Conservation (phyloP, 768 basidiomycete species). For the Sarcodon sp. region DNA sequence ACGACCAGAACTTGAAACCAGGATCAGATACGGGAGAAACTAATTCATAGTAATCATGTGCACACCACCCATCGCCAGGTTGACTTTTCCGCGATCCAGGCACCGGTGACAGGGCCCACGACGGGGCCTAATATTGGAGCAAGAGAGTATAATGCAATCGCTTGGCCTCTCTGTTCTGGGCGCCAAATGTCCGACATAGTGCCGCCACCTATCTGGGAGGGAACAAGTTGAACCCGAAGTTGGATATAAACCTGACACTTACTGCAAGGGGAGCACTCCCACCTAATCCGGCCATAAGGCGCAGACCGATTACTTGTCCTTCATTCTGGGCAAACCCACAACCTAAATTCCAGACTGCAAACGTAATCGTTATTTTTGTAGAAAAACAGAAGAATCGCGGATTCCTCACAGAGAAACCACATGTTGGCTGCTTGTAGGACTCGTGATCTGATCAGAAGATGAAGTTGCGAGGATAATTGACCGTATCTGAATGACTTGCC, state of each 20-base stretch:
- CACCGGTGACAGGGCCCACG: constrained; percentile 48
- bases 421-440: constrained; percentile 51
- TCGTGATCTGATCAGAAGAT: constrained; percentile 20
- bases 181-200: constrained; percentile 50
- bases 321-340: constrained; percentile 15
- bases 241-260: constrained; percentile 1
- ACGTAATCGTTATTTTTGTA: not conserved
- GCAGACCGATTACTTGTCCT: constrained; percentile 22
- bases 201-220: constrained; percentile 45
- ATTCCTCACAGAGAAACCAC: constrained; percentile 40
- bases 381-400: not conserved
- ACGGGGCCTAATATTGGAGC: constrained; percentile 58
- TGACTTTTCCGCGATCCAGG: constrained; percentile 47
- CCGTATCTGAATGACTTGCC: not conserved
- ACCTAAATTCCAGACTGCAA: constrained; percentile 40
- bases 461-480: not conserved
- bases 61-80: constrained; percentile 66
- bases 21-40: not conserved
- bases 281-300: constrained; percentile 24
- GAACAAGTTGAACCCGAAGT: not conserved
- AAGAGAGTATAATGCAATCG: constrained; percentile 49
- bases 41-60: constrained; percentile 1
- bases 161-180: constrained; percentile 48
- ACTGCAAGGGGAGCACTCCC: constrained; percentile 23
- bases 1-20: constrained; percentile 46